Evolutionary conservation across 2,329 filamentous ascomycete genomes (phyloP).

Genomic region (Myriosclerotinia scirpicola): DNA sequence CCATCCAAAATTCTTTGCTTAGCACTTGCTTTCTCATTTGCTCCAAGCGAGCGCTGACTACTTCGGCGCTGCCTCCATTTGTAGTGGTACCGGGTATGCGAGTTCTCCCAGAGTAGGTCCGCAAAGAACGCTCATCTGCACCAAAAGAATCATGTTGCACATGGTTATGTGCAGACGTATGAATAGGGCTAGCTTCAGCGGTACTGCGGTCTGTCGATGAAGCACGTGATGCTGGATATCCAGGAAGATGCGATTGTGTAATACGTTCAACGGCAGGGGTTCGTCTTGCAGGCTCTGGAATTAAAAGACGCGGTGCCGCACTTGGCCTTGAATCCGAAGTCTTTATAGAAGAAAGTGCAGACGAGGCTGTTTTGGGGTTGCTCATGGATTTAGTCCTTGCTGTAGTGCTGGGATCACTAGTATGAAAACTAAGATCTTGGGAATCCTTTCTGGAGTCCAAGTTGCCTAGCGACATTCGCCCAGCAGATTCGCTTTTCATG

Average conservation of each 20-base stretch:
- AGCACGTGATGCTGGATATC: constrained; percentile 52
- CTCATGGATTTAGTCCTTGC: constrained; percentile 31
- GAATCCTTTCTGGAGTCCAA: constrained; percentile 20
- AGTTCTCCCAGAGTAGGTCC: constrained; percentile 48
- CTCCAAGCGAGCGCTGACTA: constrained; percentile 60
- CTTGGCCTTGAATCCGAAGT: constrained; percentile 39
- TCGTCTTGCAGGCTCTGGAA: constrained; percentile 40
- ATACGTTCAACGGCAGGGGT: constrained; percentile 42
- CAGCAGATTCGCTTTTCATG: constrained; percentile 20
- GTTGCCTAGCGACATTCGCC: constrained; percentile 17
- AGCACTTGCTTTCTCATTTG: constrained; percentile 84
- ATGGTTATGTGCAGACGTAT: constrained; percentile 58
- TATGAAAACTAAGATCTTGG: constrained; percentile 25
- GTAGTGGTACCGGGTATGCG: constrained; percentile 57
- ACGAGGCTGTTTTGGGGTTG: constrained; percentile 38
- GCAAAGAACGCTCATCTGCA: constrained; percentile 43
- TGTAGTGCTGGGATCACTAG: constrained; percentile 34
- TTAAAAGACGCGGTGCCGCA: constrained; percentile 29
- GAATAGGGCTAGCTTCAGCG: constrained; percentile 57
- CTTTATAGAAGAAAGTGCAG: constrained; percentile 37
- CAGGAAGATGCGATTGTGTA: constrained; percentile 47
- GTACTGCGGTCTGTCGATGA: constrained; percentile 59
- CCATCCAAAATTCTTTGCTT: constrained; percentile 98
- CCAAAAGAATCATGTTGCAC: constrained; percentile 58
- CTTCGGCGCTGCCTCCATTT: constrained; percentile 57